Conservation (phyloP, 2,329 filamentous ascomycete species). For the Juglanconis sp. region DNA sequence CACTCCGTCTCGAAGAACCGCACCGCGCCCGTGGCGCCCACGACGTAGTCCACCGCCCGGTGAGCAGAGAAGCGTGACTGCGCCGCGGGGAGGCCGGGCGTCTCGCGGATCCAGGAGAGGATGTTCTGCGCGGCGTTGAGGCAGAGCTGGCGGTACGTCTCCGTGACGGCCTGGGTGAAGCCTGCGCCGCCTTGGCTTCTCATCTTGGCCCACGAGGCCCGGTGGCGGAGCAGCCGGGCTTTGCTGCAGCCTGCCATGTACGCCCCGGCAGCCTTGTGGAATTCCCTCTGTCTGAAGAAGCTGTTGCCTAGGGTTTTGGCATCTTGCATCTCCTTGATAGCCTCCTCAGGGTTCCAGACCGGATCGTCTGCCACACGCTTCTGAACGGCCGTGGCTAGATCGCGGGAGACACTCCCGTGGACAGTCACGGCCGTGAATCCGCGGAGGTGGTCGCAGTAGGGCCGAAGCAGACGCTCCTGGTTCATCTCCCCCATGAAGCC, state of each 20-base stretch:
- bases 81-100: background rate
- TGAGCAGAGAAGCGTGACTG: background rate
- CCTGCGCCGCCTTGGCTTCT: background rate
- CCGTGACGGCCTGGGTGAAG: background rate
- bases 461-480: conserved; percentile 4
- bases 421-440: background rate
- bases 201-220: background rate
- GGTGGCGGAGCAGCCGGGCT: background rate
- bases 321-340: background rate
- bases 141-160: conserved; percentile 4
- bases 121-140: conserved; percentile 7
- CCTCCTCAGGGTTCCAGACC: background rate
- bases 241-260: background rate
- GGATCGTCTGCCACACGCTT: background rate
- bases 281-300: conserved; percentile 1
- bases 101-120: background rate
- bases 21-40: background rate
- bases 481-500: background rate
- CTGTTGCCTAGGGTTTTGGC: conserved; percentile 2
- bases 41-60: background rate
- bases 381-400: background rate
- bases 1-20: background rate
- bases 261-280: background rate
- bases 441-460: background rate
- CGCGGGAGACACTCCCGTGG: background rate